Percentiles rank a stretch among this genome's conserved stretches.
Conservation (phyloP, 441 rosid species). For the Erodium trifolium region DNA sequence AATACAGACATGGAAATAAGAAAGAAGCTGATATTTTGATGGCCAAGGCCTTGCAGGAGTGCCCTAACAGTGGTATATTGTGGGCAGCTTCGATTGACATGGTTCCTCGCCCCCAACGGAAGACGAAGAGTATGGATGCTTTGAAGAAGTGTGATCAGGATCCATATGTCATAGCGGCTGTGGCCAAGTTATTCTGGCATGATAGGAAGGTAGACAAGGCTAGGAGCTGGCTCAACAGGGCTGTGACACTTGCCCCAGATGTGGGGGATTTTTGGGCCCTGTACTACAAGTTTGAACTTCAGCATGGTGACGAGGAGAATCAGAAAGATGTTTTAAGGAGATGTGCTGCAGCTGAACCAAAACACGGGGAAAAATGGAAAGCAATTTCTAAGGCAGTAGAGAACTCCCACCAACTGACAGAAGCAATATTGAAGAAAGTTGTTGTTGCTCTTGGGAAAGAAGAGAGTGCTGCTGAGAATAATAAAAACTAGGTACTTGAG, state of each 20-base stretch:
- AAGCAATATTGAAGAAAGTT: slow-evolving; percentile 72
- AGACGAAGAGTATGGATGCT: slow-evolving; percentile 71
- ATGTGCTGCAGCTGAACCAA: slow-evolving; percentile 75
- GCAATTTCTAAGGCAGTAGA: slow-evolving; percentile 73
- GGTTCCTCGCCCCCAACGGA: slow-evolving; percentile 81
- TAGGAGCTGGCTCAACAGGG: slow-evolving; percentile 65
- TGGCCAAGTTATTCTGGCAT: slow-evolving; percentile 83
- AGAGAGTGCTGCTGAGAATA: slow-evolving; percentile 58
- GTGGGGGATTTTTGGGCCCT: slow-evolving; percentile 89
- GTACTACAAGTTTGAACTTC: slow-evolving; percentile 83
- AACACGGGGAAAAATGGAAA: slow-evolving; percentile 93
- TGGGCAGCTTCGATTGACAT: slow-evolving; percentile 91
- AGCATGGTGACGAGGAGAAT: slow-evolving; percentile 68
- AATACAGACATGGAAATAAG: slow-evolving; percentile 66
- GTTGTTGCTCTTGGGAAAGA: slow-evolving; percentile 71
- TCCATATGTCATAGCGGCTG: slow-evolving; percentile 78
- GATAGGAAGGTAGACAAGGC: slow-evolving; percentile 93
- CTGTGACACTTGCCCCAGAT: slow-evolving; percentile 75
- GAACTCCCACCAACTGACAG: slow-evolving; percentile 78
- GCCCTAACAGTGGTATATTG: slow-evolving; percentile 80
- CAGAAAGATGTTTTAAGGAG: slow-evolving; percentile 75
- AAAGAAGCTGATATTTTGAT: slow-evolving; percentile 78
- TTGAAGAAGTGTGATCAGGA: slow-evolving; percentile 71
- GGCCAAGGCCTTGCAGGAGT: slow-evolving; percentile 95
- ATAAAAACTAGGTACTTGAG: slow-evolving; percentile 24